These are phyloP conservation scores for Botrytis sinoallii DNA, from an alignment of 2,329 filamentous ascomycete species.

Conservation along the genomic window DNA sequence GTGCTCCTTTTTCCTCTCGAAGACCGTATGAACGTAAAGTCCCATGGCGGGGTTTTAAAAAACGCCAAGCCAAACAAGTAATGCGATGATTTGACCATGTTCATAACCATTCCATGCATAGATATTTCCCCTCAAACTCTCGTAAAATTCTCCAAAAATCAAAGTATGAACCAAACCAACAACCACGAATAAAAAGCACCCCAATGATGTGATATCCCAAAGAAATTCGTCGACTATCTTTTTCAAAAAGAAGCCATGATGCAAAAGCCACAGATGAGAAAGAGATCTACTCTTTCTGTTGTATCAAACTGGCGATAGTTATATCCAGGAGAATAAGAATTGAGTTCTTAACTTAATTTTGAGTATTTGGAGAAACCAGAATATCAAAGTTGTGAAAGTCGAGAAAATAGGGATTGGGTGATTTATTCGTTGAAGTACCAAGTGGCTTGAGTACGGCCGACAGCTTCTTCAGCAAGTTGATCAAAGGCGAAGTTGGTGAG, in stretches of 20 bases:
- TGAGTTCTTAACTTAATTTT: background rate
- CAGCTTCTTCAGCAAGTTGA: constrained; percentile 46
- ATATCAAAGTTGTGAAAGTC: background rate
- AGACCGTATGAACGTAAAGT: background rate
- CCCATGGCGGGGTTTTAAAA: background rate
- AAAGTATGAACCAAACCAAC: background rate
- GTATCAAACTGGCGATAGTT: constrained; percentile 7
- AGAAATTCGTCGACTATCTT: constrained; percentile 14
- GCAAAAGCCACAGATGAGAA: constrained; percentile 8
- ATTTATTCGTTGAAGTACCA: constrained; percentile 47
- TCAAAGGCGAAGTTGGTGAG: constrained; percentile 42
- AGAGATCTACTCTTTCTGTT: constrained; percentile 8
- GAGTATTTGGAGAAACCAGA: constrained; percentile 3
- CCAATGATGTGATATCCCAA: constrained; percentile 13
- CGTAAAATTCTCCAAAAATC: background rate
- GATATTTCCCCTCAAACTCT: background rate
- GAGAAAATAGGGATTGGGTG: background rate
- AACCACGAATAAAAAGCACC: background rate
- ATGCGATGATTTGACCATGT: constrained; percentile 6
- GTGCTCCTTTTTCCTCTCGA: background rate
- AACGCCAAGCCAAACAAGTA: background rate
- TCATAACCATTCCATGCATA: constrained; percentile 3
- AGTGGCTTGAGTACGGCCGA: constrained; percentile 43
- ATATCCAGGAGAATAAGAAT: constrained; percentile 15
- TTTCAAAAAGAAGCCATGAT: constrained; percentile 15